Base-by-base conservation (phyloP, 306 rosid genomes). In the Benincasa hispida region DNA sequence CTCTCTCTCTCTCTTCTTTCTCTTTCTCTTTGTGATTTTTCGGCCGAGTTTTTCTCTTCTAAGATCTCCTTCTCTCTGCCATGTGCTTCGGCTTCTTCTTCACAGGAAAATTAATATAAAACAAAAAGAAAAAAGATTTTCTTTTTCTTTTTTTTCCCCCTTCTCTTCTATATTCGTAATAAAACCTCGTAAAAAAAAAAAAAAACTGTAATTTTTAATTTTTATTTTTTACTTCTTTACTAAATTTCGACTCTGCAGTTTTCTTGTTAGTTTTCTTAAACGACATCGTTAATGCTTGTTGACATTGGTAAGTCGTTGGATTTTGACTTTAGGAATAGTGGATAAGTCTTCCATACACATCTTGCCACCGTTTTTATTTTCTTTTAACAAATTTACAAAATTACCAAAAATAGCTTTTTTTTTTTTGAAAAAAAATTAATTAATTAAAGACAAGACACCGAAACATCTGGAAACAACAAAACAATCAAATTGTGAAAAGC, bases 71-170 rank as follows among this genome's bases (percentile, higher is more conserved):
- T 34, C 65, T 24, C 77, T 5, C 11, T 54, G 77, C 50, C 77
- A 74, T 74, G 77, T 74, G 77, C 77, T 74, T 72, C 42, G 42
- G 39, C 35, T 70, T 70, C 74, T 11, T 67, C 54, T 45, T 67
- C 74, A 21, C 10, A 5, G 30, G 74, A 21, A 27, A 67, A 22
- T 42, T 37, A 72, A 15, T 48, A 5, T 45, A 12, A 45, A 45
- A 12, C 8, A 45, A 11, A 12, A 45, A 0, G 12, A 45, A 2
- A 45, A 3, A 45, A 9, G 0, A 2, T 10, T 45, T 1, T 41
- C 0, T 41, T 4, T 17, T 2, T 4, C 1, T 50, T 14, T 60
- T 59, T 72, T 10, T 30, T 30, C 5, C 3, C 11, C 0, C 3
- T 10, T 18, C 8, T 10, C 5, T 37, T 32, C 47, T 54, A 8